These are phyloP conservation scores for Xylaria palmicola DNA, from an alignment of 495 filamentous ascomycete species.

Conservation along the genomic window DNA sequence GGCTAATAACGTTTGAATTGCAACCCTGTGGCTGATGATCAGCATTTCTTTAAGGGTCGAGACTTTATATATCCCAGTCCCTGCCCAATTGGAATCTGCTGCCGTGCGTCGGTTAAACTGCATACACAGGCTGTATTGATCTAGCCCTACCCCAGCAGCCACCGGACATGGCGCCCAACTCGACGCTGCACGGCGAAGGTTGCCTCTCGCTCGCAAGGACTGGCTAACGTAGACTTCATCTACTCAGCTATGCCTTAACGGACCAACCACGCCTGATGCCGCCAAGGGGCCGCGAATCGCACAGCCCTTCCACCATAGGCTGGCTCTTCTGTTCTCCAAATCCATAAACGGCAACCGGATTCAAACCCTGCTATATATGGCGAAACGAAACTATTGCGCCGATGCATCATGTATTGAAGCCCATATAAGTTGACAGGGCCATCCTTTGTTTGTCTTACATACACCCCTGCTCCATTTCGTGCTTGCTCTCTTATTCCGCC, in stretches of 20 bases:
- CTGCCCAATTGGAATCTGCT: constrained; percentile 4
- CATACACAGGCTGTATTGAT: constrained; percentile 16
- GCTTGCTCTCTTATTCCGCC: not conserved
- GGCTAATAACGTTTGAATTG: not conserved
- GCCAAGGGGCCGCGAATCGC: not conserved
- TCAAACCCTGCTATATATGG: not conserved
- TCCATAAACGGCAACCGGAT: not conserved
- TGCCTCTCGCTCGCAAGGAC: constrained; percentile 5
- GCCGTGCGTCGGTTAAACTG: constrained; percentile 6
- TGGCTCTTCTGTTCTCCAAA: constrained; percentile 4
- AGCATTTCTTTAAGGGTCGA: not conserved
- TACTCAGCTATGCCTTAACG: constrained; percentile 7
- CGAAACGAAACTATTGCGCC: constrained; percentile 17
- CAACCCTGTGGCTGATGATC: constrained; percentile 16
- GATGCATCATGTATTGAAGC: constrained; percentile 17
- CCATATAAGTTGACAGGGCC: constrained; percentile 13
- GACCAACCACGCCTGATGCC: not conserved
- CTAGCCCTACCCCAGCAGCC: constrained; percentile 1
- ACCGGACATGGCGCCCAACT: constrained; percentile 1
- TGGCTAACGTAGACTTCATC: not conserved
- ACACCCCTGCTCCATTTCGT: constrained; percentile 13
- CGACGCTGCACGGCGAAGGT: not conserved
- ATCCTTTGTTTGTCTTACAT: constrained; percentile 16
- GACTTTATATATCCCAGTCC: not conserved
- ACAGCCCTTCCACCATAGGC: constrained; percentile 3